Base-by-base conservation (phyloP, 164 flowering plant species). In the Warburgia ugandensis region DNA sequence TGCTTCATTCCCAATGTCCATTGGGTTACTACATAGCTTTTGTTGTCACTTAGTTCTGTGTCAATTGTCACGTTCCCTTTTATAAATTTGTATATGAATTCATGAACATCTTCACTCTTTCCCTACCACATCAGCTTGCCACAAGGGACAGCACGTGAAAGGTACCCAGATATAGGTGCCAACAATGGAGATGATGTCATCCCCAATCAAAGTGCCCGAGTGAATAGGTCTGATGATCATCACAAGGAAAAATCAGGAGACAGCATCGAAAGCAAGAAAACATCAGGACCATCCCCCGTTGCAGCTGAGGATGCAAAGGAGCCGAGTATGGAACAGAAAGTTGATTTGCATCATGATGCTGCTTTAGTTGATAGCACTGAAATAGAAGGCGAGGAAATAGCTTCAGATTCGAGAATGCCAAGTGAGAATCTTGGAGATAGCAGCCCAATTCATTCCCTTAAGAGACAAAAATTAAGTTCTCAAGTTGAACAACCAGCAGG, bases 381-480 rank as follows among this genome's bases (percentile, higher is more conserved):
- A 38, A 39, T 59, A 49, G 82, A 69, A 56, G 73, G 61, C 63
- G 83, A 68, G 29, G 86, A 77, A 55, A 61, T 55, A 35, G 19
- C 56, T 56, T 39, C 40, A 32, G 70, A 68, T 65, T 43, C 26
- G 50, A 49, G 20, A 16, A 49, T 38, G 23, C 49, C 63, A n/a
- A 37, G 31, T 55, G 73, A 73, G 32, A 40, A 50, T 5, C 19
- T 14, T 22, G 64, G 64, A 49, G 83, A 77, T 54, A 77, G 52
- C 20, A 38, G 32, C 33, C 27, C 31, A 16, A 52, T 29, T 33
- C 60, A 55, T 48, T 48, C 68, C 20, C n/a, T 39, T 28, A 75
- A 73, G 55, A 83, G 73, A 59, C 72, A 71, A 41, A 78, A 75
- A 54, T 36, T 73, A 16, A 76, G 58, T 74, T 74, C 95, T 59